Base-by-base conservation (phyloP, 1,139 yeast genomes). In the Sugiyamaella neomexicana region DNA sequence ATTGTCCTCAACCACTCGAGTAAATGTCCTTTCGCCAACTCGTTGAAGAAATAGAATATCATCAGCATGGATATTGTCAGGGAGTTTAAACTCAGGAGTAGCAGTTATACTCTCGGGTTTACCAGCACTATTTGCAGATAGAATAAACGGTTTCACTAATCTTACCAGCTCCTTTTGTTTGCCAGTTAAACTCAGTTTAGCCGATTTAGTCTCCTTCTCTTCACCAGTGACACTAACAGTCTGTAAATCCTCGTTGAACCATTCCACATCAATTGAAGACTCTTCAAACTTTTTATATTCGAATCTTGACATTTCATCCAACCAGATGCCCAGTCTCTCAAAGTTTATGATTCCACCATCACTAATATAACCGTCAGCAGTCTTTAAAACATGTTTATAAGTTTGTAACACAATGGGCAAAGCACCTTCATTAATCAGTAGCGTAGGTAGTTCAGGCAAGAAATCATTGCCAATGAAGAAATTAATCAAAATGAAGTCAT, bases 401-500 rank as follows among this genome's bases (percentile, higher is more conserved):
- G 97, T 86, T 60, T 85, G 88, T 63, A 93, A 77, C 65, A 95
- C 79, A 41, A 90, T 80, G 12, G 98, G 97, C 74, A 95, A 86
- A 0, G 99, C 99, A 63, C 98, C 98, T 65, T 91, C 93, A 68
- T 90, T 91, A 64, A 95, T 81, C 70, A 89, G 90, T 65, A 95
- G 77, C 69, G 91, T 96, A 1, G 99, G 99, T 64, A 95, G 79
- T 68, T 93, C 89, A n/a, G 99, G 99, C 66, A 95, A 80, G 82
- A 95, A 95, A 79, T 95, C 99, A 68, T 95, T 95, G 65, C 99
- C 99, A 66, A 95, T 89, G 58, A 93, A 96, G 67, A 89, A 91
- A 83, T 89, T 82, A 66, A 93, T 86, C 57, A 95, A 78, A 62
- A 95, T 89, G 64, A 91, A 90, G 72, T 95, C 99, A 72, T 95